Evolutionary conservation across 495 filamentous ascomycete genomes (phyloP).

Genomic region (Penicillium desertorum): DNA sequence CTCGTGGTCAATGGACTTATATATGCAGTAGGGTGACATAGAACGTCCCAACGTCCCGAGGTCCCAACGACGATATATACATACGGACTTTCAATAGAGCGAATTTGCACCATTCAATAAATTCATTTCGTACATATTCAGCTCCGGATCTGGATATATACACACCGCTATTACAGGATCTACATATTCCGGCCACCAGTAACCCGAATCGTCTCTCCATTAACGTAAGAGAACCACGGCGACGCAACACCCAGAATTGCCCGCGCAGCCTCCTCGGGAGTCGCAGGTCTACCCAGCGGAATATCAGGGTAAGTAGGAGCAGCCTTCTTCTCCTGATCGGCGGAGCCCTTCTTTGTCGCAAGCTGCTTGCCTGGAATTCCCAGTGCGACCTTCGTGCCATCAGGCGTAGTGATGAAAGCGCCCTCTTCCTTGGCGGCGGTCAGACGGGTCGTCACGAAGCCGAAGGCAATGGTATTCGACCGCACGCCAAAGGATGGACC

Average conservation of each 20-base stretch:
- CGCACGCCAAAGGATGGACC: constrained; percentile 80
- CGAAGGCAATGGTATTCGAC: constrained; percentile 81
- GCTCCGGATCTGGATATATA: neutral
- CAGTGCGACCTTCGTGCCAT: constrained; percentile 73
- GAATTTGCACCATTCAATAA: neutral
- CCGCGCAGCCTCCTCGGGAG: constrained; percentile 74
- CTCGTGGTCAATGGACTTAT: neutral
- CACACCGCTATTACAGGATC: neutral
- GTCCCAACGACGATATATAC: neutral
- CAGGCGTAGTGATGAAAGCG: constrained; percentile 70
- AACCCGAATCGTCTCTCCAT: constrained; percentile 79
- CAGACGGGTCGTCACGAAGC: constrained; percentile 72
- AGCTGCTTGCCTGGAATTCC: constrained; percentile 68
- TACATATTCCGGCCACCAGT: constrained; percentile 85
- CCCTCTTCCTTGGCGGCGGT: constrained; percentile 80
- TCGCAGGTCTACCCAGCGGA: constrained; percentile 71
- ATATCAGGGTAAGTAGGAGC: constrained; percentile 58
- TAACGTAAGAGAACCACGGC: constrained; percentile 77
- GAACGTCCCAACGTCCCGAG: neutral
- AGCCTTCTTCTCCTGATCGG: constrained; percentile 31
- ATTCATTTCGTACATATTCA: neutral
- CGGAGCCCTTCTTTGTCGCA: constrained; percentile 35
- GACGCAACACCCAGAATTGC: constrained; percentile 77
- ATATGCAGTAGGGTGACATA: neutral
- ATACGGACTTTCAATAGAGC: neutral